Base-by-base conservation (phyloP, 768 basidiomycete species). In the Cyclocybe aegerita region DNA sequence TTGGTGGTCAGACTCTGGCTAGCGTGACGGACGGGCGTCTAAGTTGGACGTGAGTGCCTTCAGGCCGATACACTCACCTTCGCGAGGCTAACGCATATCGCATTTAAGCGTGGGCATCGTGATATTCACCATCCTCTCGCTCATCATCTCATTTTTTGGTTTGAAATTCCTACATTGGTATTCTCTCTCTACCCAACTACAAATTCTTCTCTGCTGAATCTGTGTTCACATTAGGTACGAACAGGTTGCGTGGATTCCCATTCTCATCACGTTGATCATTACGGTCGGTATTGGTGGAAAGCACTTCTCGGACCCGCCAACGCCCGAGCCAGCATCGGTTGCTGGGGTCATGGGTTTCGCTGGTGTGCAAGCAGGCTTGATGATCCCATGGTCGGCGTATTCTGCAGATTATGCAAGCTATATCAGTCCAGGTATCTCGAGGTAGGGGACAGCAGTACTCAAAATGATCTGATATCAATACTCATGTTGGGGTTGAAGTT, bases 321-420 rank as follows among this genome's bases (percentile, higher is more conserved):
- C 78, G 1, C 65, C 70, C 0, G 66, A 59, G 3, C 82, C 88
- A 1, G 80, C 83, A 2, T 78, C 81, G 0, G 78, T 79, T 0
- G 53, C 65, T 0, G 60, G 70, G 0, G 62, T 92, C 42, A 66
- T 92, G 23, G 80, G 78, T 15, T 92, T 87, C 47, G 82, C 75
- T 1, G 80, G 82, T 2, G 80, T 80, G 1, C 67, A 90, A 16
- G 85, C 86, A 1, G 90, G 88, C 0, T 90, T 85, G 49, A 77
- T 82, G 8, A 74, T 90, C 52, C 80, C 83, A 0, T 90, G 73
- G 60, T 72, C 80, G 1, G 65, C 77, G 0, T 63, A 86, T 54
- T 77, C 79, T 10, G 82, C 86, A 4, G 90, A 93, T 57, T 91
- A 86, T 60, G 85, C 86, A 3, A 81, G 71, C 40, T 91, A 90